phyloP scores from a whole-genome alignment of 2,329 filamentous ascomycete genomes.

The Diplodia seriata region DNA sequence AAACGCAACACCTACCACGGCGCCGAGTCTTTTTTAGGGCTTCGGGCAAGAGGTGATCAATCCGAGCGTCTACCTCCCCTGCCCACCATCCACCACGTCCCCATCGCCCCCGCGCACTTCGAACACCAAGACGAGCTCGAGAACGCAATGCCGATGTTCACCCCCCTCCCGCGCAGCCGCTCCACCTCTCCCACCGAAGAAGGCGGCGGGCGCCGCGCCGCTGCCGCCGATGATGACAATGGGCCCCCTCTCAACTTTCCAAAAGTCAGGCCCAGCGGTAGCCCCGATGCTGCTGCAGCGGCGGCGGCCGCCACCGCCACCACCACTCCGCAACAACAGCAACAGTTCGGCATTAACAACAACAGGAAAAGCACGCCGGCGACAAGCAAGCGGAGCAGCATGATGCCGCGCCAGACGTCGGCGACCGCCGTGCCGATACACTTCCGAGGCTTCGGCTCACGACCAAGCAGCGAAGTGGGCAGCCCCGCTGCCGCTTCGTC shows the following conservation, averaged over 20 bases:
- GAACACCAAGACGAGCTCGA: slow-evolving; percentile 24
- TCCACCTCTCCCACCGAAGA: slow-evolving; percentile 48
- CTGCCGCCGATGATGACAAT: neutral
- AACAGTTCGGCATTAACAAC: neutral
- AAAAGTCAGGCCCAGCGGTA: neutral
- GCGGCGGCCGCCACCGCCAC: neutral
- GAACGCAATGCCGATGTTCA: slow-evolving; percentile 23
- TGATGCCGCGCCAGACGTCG: slow-evolving; percentile 12
- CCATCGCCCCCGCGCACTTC: slow-evolving; percentile 34
- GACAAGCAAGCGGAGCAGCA: neutral
- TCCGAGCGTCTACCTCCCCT: slow-evolving; percentile 46
- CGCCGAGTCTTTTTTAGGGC: slow-evolving; percentile 67
- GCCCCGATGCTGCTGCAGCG: neutral
- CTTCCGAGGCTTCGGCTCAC: slow-evolving; percentile 7
- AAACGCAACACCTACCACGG: slow-evolving; percentile 19
- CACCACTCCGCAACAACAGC: neutral
- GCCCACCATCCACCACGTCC: slow-evolving; percentile 44
- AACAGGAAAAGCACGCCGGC: neutral
- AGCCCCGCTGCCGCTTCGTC: neutral
- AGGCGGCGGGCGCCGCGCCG: neutral
- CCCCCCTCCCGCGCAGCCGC: slow-evolving; percentile 27
- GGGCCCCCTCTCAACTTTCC: neutral
- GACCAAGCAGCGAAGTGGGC: neutral
- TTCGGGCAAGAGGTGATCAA: slow-evolving; percentile 55
- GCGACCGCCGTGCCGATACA: slow-evolving; percentile 23